Percentiles rank a stretch among this genome's conserved stretches.
Conservation (phyloP, 805 yeast species). For the fission yeast (Schizosaccharomyces pombe) region ASM294v3 CU329670.1:5227001-5227500, state of each 20-base stretch:
- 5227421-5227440: conserved; percentile 7
- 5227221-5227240: neutral
- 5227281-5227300: neutral
- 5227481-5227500: neutral
- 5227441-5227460: neutral
- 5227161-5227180: neutral
- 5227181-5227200: neutral
- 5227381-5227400: neutral
- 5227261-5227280: neutral
- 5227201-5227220: neutral
- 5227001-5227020: conserved; percentile 20
- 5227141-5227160: neutral
- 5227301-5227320: neutral
- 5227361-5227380: neutral
- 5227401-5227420: neutral
- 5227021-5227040: conserved; percentile 15
- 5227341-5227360: neutral
- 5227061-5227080: conserved; percentile 3
- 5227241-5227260: neutral
- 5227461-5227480: neutral
- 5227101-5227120: conserved; percentile 17
- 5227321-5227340: neutral
- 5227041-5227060: conserved; percentile 9
- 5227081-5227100: conserved; percentile 9
- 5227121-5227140: neutral